A percentile compares a stretch with the other conserved stretches of the same genome.
Conservation (phyloP, 345 rosid genomes). For the Excoecaria cochinchinensis region DNA sequence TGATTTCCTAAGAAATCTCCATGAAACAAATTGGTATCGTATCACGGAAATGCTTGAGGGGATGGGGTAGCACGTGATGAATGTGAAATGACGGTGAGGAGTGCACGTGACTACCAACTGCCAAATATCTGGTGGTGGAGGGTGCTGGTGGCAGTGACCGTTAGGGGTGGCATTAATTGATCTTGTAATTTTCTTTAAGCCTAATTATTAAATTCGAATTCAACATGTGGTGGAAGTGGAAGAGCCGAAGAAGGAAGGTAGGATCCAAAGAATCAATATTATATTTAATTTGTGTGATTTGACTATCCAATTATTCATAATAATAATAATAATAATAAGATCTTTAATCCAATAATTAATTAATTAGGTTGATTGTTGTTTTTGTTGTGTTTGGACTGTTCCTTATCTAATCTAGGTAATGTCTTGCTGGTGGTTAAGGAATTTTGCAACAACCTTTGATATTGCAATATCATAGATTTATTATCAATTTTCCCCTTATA, state of each 20-base stretch:
- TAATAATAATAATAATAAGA: no score
- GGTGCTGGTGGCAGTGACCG: conserved; percentile 32
- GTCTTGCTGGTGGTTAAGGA: neutral
- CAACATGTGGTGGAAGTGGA: no score
- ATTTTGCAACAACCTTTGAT: neutral
- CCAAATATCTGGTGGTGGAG: conserved; percentile 28
- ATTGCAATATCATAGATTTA: no score
- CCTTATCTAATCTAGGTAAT: neutral
- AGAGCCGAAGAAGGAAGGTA: neutral
- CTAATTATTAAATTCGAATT: no score
- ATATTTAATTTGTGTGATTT: neutral
- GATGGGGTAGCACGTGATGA: conserved; percentile 21
- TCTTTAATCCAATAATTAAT: neutral
- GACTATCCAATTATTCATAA: neutral
- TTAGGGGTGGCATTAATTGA: conserved; percentile 36
- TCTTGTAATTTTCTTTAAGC: neutral
- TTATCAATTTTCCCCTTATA: no score
- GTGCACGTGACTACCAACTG: conserved; percentile 27
- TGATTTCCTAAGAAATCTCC: no score
- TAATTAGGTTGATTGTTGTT: neutral
- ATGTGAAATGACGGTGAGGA: conserved; percentile 29
- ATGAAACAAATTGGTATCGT: no score
- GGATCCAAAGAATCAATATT: neutral
- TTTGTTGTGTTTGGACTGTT: neutral
- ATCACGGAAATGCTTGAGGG: neutral